These are phyloP conservation scores for Cladophialophora exuberans DNA, from an alignment of 2,329 filamentous ascomycete species.

Conservation along the genomic window DNA sequence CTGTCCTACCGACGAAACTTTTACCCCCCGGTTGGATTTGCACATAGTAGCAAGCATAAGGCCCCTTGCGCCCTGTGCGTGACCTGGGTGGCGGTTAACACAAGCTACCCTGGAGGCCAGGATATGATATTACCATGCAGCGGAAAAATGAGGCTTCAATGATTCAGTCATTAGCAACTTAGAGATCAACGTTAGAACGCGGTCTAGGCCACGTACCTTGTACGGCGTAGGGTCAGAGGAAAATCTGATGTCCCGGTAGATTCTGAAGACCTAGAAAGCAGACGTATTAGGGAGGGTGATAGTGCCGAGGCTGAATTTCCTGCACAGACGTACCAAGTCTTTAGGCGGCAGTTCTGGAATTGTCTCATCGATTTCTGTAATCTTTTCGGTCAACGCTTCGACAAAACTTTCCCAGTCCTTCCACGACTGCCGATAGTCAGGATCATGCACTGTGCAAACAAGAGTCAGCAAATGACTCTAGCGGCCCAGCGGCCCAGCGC, in stretches of 20 bases:
- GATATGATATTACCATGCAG: constrained; percentile 65
- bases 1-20: constrained; percentile 70
- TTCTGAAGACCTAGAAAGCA: constrained; percentile 69
- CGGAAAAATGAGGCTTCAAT: constrained; percentile 74
- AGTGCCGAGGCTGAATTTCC: neutral
- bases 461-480: too few relatives aligned
- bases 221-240: constrained; percentile 78
- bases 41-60: constrained; percentile 86
- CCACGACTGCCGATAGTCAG: constrained; percentile 75
- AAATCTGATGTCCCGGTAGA: constrained; percentile 85
- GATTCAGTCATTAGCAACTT: constrained; percentile 25
- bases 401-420: constrained; percentile 83
- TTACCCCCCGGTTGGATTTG: constrained; percentile 72
- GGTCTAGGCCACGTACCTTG: constrained; percentile 61
- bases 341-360: constrained; percentile 85
- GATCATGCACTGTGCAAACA: constrained; percentile 67
- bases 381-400: constrained; percentile 68
- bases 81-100: constrained; percentile 57
- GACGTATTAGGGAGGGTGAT: constrained; percentile 16
- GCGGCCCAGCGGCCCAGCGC: too few relatives aligned
- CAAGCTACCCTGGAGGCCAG: neutral
- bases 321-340: constrained; percentile 67
- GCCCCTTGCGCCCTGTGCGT: constrained; percentile 82
- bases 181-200: constrained; percentile 28
- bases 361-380: constrained; percentile 75